A percentile compares a stretch with the other conserved stretches of the same genome.
These are phyloP conservation scores for Tripterygium wilfordii DNA, from an alignment of 177 flowering plant genomes.

Conservation along the genomic window DNA sequence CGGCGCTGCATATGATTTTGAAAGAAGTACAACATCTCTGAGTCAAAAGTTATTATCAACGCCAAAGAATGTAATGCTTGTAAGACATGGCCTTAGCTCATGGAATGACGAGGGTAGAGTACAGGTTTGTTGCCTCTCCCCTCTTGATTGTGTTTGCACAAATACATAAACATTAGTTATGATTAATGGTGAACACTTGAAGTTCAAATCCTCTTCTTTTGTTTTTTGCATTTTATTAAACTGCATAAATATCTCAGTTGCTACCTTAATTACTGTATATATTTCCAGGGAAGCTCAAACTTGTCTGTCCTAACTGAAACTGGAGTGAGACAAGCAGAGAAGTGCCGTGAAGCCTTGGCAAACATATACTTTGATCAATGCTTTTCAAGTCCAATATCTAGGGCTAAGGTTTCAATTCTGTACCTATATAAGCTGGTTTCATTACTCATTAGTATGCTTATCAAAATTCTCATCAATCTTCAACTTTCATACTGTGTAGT, in stretches of 20 bases:
- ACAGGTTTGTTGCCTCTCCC: conserved; percentile 41
- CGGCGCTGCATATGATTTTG: conserved; percentile 72
- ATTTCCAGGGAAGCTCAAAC: conserved; percentile 68
- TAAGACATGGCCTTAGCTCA: conserved; percentile 75
- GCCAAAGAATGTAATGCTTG: conserved; percentile 65
- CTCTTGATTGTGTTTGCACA: neutral
- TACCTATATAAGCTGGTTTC: neutral
- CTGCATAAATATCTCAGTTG: neutral
- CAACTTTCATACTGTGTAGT: conserved; percentile 28
- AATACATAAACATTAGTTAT: too few relatives aligned
- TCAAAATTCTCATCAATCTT: neutral
- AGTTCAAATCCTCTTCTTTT: too few relatives aligned
- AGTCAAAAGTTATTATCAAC: conserved; percentile 28
- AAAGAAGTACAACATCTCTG: conserved; percentile 51
- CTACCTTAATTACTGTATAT: conserved; percentile 4
- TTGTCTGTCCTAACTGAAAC: conserved; percentile 58
- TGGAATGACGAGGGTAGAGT: conserved; percentile 73
- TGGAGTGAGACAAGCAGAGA: conserved; percentile 62
- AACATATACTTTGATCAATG: conserved; percentile 54
- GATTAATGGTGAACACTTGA: too few relatives aligned
- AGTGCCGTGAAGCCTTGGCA: conserved; percentile 48
- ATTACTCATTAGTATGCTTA: neutral
- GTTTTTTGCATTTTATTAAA: neutral
- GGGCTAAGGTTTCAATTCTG: conserved; percentile 54
- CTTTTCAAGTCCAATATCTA: conserved; percentile 75